Conservation (phyloP, 2,329 filamentous ascomycete genomes). For the Grosmannia clavigera region DNA sequence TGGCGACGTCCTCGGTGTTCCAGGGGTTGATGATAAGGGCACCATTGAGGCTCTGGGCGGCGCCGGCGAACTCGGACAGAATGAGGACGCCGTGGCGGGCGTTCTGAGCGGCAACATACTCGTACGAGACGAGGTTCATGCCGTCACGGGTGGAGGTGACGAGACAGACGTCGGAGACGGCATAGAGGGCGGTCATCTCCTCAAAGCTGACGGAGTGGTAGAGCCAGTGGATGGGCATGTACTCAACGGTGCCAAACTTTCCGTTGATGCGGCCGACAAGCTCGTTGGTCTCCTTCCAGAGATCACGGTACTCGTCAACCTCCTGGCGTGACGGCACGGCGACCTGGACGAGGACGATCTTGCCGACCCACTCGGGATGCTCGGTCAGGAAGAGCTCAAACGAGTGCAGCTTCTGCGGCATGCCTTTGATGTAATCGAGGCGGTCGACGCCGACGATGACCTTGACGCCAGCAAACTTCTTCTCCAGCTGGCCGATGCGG, state of each 20-base stretch:
- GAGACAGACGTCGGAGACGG: slow-evolving; percentile 81
- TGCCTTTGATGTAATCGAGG: slow-evolving; percentile 96
- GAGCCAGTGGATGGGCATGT: slow-evolving; percentile 98
- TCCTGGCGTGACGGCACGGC: slow-evolving; percentile 91
- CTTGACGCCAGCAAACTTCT: slow-evolving; percentile 92
- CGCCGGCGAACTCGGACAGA: slow-evolving; percentile 90
- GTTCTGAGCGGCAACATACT: slow-evolving; percentile 91
- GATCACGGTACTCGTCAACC: slow-evolving; percentile 95
- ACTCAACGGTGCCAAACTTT: slow-evolving; percentile 91
- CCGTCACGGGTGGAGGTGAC: slow-evolving; percentile 94
- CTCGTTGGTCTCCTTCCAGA: slow-evolving; percentile 91
- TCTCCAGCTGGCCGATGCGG: slow-evolving; percentile 70
- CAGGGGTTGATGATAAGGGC: slow-evolving; percentile 94
- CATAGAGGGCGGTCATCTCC: slow-evolving; percentile 86
- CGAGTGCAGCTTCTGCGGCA: slow-evolving; percentile 93
- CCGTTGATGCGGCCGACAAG: slow-evolving; percentile 95
- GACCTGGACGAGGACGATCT: slow-evolving; percentile 91
- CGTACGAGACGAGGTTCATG: slow-evolving; percentile 97
- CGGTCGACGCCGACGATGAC: slow-evolving; percentile 94
- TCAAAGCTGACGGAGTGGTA: slow-evolving; percentile 94
- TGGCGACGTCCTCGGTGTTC: slow-evolving; percentile 93
- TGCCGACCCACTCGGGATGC: slow-evolving; percentile 95
- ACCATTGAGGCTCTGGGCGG: slow-evolving; percentile 86
- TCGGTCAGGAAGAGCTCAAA: slow-evolving; percentile 94
- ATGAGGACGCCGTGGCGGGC: slow-evolving; percentile 89